These are phyloP conservation scores for Pseudocercospora macadamiae DNA, from an alignment of 2,329 filamentous ascomycete species.

Conservation along the genomic window DNA sequence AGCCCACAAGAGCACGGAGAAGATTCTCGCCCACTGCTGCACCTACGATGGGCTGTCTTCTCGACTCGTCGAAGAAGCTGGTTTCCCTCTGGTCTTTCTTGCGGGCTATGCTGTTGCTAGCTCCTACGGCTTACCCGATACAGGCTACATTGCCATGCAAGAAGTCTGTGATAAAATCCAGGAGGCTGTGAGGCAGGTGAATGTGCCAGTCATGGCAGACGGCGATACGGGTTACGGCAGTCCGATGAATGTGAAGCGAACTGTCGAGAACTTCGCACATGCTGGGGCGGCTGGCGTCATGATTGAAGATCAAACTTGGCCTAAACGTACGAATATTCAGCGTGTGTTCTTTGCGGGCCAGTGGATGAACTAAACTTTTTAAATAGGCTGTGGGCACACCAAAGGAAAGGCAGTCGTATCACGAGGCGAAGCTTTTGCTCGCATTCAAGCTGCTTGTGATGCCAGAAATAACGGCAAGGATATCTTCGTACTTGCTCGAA, in stretches of 20 bases:
- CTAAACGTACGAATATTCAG: conserved; percentile 47
- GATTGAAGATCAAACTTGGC: conserved; percentile 56
- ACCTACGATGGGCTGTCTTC: conserved; percentile 39
- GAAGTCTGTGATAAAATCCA: conserved; percentile 51
- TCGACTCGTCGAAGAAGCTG: conserved; percentile 50
- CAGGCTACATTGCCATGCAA: conserved; percentile 54
- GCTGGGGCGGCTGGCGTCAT: conserved; percentile 45
- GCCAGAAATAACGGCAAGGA: conserved; percentile 50
- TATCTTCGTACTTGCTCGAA: conserved; percentile 52
- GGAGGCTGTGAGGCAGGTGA: conserved; percentile 40
- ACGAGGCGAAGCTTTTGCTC: conserved; percentile 50
- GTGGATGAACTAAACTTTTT: background rate
- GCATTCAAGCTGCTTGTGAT: conserved; percentile 52
- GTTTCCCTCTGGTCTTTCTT: conserved; percentile 52
- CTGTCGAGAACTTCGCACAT: conserved; percentile 49
- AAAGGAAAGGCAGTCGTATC: conserved; percentile 52
- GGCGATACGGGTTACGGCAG: conserved; percentile 55
- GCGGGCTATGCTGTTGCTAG: conserved; percentile 47
- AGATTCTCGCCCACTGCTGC: conserved; percentile 50
- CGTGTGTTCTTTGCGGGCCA: background rate
- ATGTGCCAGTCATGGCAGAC: conserved; percentile 50
- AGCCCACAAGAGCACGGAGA: conserved; percentile 44
- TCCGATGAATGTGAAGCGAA: conserved; percentile 52
- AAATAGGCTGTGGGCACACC: conserved; percentile 49
- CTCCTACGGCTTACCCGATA: conserved; percentile 49